phyloP scores from a whole-genome alignment of 306 rosid species.

The Betula pendula region DNA sequence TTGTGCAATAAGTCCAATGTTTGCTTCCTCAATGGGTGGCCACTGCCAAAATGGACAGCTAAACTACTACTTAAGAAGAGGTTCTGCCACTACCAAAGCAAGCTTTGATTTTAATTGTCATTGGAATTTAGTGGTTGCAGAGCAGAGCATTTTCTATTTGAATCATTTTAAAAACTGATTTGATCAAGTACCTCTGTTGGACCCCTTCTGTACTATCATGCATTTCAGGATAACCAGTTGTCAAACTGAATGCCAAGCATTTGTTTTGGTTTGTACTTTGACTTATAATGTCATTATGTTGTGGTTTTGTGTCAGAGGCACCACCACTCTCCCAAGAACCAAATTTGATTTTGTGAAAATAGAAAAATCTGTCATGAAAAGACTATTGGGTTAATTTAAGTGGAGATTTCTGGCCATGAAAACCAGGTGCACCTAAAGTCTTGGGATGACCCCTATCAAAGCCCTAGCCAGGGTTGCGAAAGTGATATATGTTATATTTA shows the following conservation, averaged over 20 bases:
- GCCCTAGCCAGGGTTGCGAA: neutral
- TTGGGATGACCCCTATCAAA: neutral
- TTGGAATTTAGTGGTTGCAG: neutral
- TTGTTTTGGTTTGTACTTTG: neutral
- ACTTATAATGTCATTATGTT: neutral
- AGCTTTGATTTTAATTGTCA: slow-evolving; percentile 4
- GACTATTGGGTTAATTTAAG: neutral
- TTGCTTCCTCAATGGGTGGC: slow-evolving; percentile 7
- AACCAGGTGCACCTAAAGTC: neutral
- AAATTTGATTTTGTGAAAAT: neutral
- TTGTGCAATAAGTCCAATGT: slow-evolving; percentile 10
- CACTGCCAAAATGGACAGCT: slow-evolving; percentile 15
- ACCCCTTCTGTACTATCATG: neutral
- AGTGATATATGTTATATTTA: too few species aligned
- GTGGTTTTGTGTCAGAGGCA: neutral
- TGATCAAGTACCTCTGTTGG: neutral
- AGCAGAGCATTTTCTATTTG: neutral
- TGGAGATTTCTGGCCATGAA: neutral
- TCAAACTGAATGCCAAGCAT: neutral
- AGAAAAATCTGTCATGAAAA: neutral
- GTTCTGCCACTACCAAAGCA: slow-evolving; percentile 21
- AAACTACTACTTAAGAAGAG: slow-evolving; percentile 18
- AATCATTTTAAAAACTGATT: neutral
- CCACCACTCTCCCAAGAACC: neutral
- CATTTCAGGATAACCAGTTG: neutral